Conservation (phyloP, 805 yeast species). For the Lipomyces oligophaga region DNA sequence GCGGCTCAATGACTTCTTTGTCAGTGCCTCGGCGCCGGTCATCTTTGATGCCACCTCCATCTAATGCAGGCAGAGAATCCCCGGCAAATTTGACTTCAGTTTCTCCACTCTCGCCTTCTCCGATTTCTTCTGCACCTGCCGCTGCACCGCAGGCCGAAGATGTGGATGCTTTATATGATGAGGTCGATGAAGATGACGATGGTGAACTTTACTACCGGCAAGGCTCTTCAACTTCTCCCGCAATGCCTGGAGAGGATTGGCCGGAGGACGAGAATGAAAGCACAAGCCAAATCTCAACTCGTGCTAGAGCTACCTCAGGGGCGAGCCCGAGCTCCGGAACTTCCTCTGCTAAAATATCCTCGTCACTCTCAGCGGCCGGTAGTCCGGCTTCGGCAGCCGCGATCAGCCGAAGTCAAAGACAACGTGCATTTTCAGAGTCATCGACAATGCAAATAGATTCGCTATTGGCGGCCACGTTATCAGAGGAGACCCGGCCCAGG, state of each 20-base stretch:
- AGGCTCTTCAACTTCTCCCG: neutral
- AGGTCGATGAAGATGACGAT: slow-evolving; percentile 16
- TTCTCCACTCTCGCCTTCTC: too few species aligned
- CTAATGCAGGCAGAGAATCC: slow-evolving; percentile 2
- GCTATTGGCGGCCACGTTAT: too few species aligned
- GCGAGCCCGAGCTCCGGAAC: slow-evolving; percentile 3
- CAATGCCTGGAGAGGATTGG: slow-evolving; percentile 17
- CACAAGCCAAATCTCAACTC: neutral
- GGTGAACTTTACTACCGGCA: slow-evolving; percentile 21
- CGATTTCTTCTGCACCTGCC: neutral
- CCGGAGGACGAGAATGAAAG: neutral
- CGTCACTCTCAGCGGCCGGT: neutral
- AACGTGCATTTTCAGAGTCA: too few species aligned
- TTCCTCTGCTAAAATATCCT: neutral
- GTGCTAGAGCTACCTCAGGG: neutral
- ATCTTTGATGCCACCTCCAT: neutral
- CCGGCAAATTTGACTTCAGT: too few species aligned
- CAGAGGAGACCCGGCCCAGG: too few species aligned
- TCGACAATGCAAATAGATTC: too few species aligned
- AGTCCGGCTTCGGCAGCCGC: neutral
- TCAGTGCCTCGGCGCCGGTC: slow-evolving; percentile 5
- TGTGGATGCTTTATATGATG: neutral
- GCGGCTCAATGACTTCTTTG: too few species aligned
- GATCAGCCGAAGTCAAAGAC: neutral
- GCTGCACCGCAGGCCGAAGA: neutral